Evolutionary conservation across 345 rosid species (phyloP).

Genomic region (Rubroshorea leprosula): DNA sequence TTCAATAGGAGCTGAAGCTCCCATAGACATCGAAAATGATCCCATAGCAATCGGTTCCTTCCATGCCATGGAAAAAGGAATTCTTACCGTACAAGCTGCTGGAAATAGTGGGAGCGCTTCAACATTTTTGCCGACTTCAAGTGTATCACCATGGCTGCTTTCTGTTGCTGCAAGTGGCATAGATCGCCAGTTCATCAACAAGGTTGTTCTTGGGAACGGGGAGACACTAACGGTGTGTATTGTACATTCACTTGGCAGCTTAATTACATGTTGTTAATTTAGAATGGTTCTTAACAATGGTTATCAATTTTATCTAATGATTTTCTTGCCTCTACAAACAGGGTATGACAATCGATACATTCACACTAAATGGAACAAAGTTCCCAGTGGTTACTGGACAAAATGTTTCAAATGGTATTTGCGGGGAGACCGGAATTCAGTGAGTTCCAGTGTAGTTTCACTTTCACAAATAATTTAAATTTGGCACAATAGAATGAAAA

Average conservation of each 20-base stretch:
- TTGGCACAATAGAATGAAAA: too few species aligned
- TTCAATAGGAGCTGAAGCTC: not conserved
- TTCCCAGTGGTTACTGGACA: slow-evolving; percentile 40
- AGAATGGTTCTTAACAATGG: not conserved
- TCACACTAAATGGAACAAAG: slow-evolving; percentile 27
- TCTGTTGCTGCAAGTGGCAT: slow-evolving; percentile 62
- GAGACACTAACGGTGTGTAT: slow-evolving; percentile 31
- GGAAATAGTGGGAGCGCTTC: slow-evolving; percentile 26
- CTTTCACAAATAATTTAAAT: not conserved
- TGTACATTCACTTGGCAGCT: not conserved
- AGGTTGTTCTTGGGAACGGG: slow-evolving; percentile 59
- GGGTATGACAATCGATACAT: slow-evolving; percentile 51
- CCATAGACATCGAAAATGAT: slow-evolving; percentile 1
- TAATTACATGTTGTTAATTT: not conserved
- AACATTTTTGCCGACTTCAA: slow-evolving; percentile 31
- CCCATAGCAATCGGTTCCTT: slow-evolving; percentile 32
- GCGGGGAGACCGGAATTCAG: not conserved
- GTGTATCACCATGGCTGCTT: slow-evolving; percentile 81
- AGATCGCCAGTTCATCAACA: slow-evolving; percentile 51
- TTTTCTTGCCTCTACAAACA: not conserved
- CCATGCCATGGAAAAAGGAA: slow-evolving; percentile 45
- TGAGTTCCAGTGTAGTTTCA: slow-evolving; percentile 12
- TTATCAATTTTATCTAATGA: not conserved
- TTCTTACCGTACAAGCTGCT: slow-evolving; percentile 32
- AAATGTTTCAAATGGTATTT: slow-evolving; percentile 1